Evolutionary conservation across 2,329 filamentous ascomycete species (phyloP), one percentile per base, ranked within the genome.

Genomic region (Elsinoe ampelina): DNA sequence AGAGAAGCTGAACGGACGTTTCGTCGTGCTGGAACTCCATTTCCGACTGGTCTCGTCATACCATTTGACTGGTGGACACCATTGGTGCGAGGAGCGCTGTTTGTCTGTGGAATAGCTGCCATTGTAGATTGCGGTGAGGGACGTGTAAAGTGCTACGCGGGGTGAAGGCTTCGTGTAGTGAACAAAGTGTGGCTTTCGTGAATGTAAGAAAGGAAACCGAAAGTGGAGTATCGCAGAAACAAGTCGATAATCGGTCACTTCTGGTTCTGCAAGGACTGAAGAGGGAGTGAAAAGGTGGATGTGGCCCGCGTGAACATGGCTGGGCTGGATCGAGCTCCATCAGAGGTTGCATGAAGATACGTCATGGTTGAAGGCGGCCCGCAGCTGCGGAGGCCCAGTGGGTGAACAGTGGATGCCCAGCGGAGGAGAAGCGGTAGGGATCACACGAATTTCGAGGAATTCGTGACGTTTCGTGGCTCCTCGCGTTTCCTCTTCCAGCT

Each of bases 21-120:
- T 63, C 59, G 62, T 26, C 54, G 62, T 20, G 57, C 59, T n/a
- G 59, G 30, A 15, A 58, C 57, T 42, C 57, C 59, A 43, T 65
- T 63, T 13, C 41, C 30, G 20, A 56, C 54, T 38, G 54, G 54
- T 36, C 54, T 22, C 13, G 55, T 41, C 43, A 56, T 56, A 32
- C 54, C 54, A 48, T 56, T 56, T 6, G 54, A 13, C 19, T 56
- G 54, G 19, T 56, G 54, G 1, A 48, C 39, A 19, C 54, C 42
- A 35, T 48, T 56, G 41, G 32, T 30, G 35, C 30, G 48, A 26
- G 45, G 15, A 12, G 54, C 41, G 32, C 57, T 54, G 52, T 58
- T 60, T 22, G 47, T 38, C 43, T 57, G 58, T 39, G 52, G 35
- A 12, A 36, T 41, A 45, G 55, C 58, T 38, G 48, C 48, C 48